Evolutionary conservation across 1,284 basidiomycete species (phyloP), one percentile per base, ranked within the genome.

Genomic region (Mycosarcoma mackinlayi): DNA sequence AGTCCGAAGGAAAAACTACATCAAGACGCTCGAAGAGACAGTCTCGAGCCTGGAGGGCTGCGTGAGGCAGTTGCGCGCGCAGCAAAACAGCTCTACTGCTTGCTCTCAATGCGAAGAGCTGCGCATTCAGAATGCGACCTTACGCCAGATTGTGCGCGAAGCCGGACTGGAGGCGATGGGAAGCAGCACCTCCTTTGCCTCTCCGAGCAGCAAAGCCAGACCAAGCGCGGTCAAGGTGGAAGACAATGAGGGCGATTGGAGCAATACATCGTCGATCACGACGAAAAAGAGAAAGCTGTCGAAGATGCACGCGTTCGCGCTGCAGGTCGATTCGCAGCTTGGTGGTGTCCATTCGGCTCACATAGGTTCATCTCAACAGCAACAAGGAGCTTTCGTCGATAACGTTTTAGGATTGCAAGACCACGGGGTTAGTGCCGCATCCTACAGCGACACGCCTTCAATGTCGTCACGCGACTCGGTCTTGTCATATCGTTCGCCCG

Each of bases 21-120:
- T 65, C 54, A 65, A 70, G 28, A 57, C 61, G 8, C 42, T 70
- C 14, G 67, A 70, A 35, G 57, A 61, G 31, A 70, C 67, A 19
- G 67, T 70, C 8, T 57, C 58, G 4, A 56, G 57, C 4, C 31
- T 70, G 6, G 67, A 70, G 35, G 42, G 37, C 2, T 70, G 62
- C 24, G 49, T 70, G 5, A 24, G 50, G 2, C 57, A 57, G 8
- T 21, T 65, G 6, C 44, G 62, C 9, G 21, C n/a, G 10, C 42
- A n/a, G n/a, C n/a, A 56, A 30, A 59, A 56, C 4, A 19, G 14
- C 7, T 46, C 46, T 6, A 9, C 52, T 9, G 27, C 39, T 4
- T n/a, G 40, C 14, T 37, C 46, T 3, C 21, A 24, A 0, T 25
- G 31, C 39, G 45, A 48, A 7, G 18, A 21, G 25, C 27, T 64